phyloP scores from a whole-genome alignment of 2,329 filamentous ascomycete species.

The Xylaria sp. region DNA sequence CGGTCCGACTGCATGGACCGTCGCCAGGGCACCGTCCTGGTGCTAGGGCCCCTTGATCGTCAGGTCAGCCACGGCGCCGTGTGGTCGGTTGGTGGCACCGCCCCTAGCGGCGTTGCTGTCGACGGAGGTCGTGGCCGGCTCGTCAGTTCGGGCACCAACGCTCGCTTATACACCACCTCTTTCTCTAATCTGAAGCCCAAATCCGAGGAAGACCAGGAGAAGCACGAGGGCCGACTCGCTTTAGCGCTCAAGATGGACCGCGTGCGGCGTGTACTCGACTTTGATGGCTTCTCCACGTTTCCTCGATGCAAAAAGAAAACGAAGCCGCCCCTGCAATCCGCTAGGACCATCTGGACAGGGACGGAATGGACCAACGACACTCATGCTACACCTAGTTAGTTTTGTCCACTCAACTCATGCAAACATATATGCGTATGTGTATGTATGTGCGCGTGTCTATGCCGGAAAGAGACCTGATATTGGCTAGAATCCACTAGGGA shows the following conservation, averaged over 20 bases:
- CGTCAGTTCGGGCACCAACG: constrained; percentile 77
- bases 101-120: constrained; percentile 61
- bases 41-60: constrained; percentile 50
- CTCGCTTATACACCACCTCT: constrained; percentile 69
- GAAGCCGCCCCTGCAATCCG: constrained; percentile 40
- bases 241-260: constrained; percentile 84
- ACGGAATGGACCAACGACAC: constrained; percentile 53
- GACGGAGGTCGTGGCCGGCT: constrained; percentile 72
- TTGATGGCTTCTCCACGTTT: constrained; percentile 52
- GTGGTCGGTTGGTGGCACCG: constrained; percentile 81
- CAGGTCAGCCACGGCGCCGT: constrained; percentile 75
- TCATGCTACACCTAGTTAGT: constrained; percentile 39
- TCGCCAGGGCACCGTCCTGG: constrained; percentile 47
- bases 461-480: constrained; percentile 25
- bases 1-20: constrained; percentile 48
- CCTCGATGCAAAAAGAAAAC: constrained; percentile 47
- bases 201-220: constrained; percentile 70
- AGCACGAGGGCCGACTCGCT: constrained; percentile 80
- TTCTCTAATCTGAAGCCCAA: constrained; percentile 57
- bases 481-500: constrained; percentile 41
- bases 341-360: constrained; percentile 58
- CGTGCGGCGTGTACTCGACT: constrained; percentile 72
- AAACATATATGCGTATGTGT: background rate
- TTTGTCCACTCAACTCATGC: background rate
- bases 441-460: no score